Evolutionary conservation across 805 yeast genomes (phyloP).

Genomic region (Lipomyces yamadae): DNA sequence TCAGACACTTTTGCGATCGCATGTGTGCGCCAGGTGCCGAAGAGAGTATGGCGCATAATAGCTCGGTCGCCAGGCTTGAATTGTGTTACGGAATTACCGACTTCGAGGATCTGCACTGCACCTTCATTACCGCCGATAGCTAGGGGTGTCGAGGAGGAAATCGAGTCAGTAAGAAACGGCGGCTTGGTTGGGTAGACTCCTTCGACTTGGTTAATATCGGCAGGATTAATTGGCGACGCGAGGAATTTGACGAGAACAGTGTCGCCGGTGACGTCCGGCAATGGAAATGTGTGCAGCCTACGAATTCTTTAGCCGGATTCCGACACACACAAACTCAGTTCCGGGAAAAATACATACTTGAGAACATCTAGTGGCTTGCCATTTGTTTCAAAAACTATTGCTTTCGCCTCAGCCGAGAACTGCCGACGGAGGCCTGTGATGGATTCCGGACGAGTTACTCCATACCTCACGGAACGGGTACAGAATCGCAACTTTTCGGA

Average conservation of each 20-base stretch:
- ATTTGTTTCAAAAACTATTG: constrained; percentile 68
- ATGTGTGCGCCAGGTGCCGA: constrained; percentile 94
- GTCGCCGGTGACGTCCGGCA: constrained; percentile 43
- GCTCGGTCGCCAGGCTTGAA: constrained; percentile 83
- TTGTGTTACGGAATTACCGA: constrained; percentile 58
- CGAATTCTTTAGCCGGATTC: neutral
- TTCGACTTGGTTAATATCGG: constrained; percentile 82
- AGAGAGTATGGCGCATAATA: constrained; percentile 73
- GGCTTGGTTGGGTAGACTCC: constrained; percentile 88
- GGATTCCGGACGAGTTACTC: neutral
- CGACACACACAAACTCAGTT: neutral
- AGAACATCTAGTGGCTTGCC: constrained; percentile 57
- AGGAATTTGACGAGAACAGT: constrained; percentile 67
- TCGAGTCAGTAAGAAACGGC: constrained; percentile 52
- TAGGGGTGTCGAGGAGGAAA: constrained; percentile 61
- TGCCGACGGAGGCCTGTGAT: constrained; percentile 4
- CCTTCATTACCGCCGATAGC: constrained; percentile 97
- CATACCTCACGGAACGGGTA: neutral
- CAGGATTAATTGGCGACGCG: constrained; percentile 88
- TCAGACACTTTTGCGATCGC: constrained; percentile 59
- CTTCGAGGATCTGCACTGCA: constrained; percentile 77
- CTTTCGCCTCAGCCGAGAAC: constrained; percentile 53
- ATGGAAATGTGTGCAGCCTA: constrained; percentile 47
- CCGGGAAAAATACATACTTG: constrained; percentile 24
- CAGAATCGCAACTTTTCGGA: neutral